These are phyloP conservation scores for Stachybotrys chartarum DNA, from an alignment of 2,329 filamentous ascomycete genomes.

Conservation along the genomic window DNA sequence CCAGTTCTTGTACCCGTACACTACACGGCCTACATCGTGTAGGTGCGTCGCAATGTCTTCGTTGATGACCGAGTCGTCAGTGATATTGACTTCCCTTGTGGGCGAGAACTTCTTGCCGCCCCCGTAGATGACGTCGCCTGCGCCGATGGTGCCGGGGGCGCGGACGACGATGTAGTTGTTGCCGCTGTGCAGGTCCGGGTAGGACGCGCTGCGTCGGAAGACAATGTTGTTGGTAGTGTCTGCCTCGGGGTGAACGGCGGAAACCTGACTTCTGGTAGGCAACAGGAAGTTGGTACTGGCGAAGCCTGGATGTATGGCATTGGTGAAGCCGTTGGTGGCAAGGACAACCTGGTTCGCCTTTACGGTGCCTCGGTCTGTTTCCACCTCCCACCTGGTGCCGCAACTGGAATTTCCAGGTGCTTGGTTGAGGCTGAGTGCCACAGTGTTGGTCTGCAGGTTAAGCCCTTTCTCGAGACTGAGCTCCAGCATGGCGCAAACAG, in stretches of 20 bases:
- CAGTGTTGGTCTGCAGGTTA: constrained; percentile 46
- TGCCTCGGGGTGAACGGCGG: constrained; percentile 28
- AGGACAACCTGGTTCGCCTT: constrained; percentile 35
- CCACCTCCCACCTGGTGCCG: constrained; percentile 26
- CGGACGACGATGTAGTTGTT: constrained; percentile 26
- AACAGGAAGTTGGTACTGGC: constrained; percentile 35
- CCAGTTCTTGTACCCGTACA: constrained; percentile 38
- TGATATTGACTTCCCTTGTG: constrained; percentile 16
- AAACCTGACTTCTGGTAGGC: constrained; percentile 43
- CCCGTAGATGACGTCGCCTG: constrained; percentile 19
- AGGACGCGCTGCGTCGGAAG: constrained; percentile 11
- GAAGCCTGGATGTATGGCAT: constrained; percentile 32
- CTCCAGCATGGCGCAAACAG: constrained; percentile 32
- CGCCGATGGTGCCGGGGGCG: constrained; percentile 11
- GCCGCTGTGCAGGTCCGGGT: constrained; percentile 21
- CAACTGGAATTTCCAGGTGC: not conserved
- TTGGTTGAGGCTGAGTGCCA: constrained; percentile 21
- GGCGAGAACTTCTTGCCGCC: constrained; percentile 16
- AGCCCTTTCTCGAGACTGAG: constrained; percentile 33
- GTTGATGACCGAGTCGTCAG: constrained; percentile 48
- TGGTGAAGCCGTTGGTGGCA: constrained; percentile 48
- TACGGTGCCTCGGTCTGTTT: constrained; percentile 35
- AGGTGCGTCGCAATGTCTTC: constrained; percentile 41
- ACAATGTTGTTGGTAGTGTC: constrained; percentile 11
- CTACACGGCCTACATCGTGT: constrained; percentile 30